Evolutionary conservation across 805 yeast genomes (phyloP).

Genomic region (Saccharomycopsis amapae): DNA sequence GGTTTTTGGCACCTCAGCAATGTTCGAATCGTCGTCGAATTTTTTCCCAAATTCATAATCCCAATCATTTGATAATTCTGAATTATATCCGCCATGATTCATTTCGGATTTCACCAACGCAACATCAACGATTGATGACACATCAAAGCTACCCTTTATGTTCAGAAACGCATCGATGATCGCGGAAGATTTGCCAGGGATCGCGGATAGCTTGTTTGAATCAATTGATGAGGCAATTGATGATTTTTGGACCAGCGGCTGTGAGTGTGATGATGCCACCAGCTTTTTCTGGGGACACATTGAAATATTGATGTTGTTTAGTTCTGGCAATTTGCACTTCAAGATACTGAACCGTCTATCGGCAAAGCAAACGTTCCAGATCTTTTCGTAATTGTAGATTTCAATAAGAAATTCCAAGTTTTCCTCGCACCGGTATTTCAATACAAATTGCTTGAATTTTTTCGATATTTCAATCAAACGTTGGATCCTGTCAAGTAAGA

Average conservation of each 20-base stretch:
- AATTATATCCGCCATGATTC: too few relatives aligned
- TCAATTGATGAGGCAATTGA: neutral
- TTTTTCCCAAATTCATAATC: neutral
- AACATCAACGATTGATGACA: slow-evolving; percentile 8
- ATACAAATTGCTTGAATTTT: slow-evolving; percentile 11
- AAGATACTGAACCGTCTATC: slow-evolving; percentile 12
- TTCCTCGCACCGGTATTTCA: slow-evolving; percentile 12
- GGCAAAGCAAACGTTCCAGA: slow-evolving; percentile 17
- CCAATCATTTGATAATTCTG: neutral
- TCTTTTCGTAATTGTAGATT: slow-evolving; percentile 17
- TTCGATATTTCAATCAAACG: slow-evolving; percentile 4
- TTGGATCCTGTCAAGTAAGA: too few relatives aligned
- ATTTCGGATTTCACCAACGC: too few relatives aligned
- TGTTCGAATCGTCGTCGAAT: too few relatives aligned
- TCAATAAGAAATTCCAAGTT: slow-evolving; percentile 15
- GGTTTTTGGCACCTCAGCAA: neutral
- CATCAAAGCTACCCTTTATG: slow-evolving; percentile 14
- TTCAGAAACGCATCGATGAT: neutral
- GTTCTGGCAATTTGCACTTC: slow-evolving; percentile 9
- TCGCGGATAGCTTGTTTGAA: too few relatives aligned
- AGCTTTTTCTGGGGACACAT: too few relatives aligned
- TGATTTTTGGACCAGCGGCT: neutral
- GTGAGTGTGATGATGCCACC: neutral
- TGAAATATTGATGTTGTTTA: too few relatives aligned
- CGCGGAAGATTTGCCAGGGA: too few relatives aligned